A percentile compares a stretch with the other conserved stretches of the same genome.
Evolutionary conservation across 2,329 filamentous ascomycete species (phyloP).

Genomic region (Chalaropsis thielavioides): DNA sequence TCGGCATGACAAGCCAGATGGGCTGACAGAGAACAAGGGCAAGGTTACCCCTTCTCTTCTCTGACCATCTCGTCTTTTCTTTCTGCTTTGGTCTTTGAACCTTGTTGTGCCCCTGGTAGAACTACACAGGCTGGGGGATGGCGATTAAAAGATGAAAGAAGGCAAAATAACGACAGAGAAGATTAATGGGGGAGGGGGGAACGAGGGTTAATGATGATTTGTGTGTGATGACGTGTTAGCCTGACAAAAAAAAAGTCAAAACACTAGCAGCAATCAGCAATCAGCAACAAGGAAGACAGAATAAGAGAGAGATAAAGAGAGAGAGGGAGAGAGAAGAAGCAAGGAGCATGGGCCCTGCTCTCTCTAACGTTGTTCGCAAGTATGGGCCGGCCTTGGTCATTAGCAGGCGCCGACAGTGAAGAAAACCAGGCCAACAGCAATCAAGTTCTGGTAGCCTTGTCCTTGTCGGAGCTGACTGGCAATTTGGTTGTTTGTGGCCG

Average conservation of each 20-base stretch:
- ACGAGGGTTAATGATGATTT: background rate
- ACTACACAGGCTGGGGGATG: background rate
- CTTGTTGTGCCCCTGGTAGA: background rate
- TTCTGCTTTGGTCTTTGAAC: background rate
- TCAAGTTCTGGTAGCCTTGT: background rate
- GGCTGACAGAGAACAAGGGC: background rate
- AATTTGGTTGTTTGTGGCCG: constrained; percentile 1
- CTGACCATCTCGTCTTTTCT: background rate
- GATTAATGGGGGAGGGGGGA: background rate
- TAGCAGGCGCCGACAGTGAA: background rate
- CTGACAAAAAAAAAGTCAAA: background rate
- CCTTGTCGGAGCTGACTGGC: constrained; percentile 1
- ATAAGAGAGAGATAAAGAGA: background rate
- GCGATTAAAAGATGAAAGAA: background rate
- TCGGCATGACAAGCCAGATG: background rate
- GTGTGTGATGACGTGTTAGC: background rate
- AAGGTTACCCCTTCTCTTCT: background rate
- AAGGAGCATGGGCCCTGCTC: background rate
- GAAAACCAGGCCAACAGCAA: background rate
- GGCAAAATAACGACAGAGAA: background rate
- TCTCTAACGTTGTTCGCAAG: background rate
- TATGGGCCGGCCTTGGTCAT: background rate
- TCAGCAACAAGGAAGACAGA: background rate
- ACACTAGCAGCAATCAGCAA: background rate
- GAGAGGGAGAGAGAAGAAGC: background rate